Evolutionary conservation across 1,284 basidiomycete species (phyloP), one percentile per base, ranked within the genome.

Genomic region (Ustilago xerochloae): DNA sequence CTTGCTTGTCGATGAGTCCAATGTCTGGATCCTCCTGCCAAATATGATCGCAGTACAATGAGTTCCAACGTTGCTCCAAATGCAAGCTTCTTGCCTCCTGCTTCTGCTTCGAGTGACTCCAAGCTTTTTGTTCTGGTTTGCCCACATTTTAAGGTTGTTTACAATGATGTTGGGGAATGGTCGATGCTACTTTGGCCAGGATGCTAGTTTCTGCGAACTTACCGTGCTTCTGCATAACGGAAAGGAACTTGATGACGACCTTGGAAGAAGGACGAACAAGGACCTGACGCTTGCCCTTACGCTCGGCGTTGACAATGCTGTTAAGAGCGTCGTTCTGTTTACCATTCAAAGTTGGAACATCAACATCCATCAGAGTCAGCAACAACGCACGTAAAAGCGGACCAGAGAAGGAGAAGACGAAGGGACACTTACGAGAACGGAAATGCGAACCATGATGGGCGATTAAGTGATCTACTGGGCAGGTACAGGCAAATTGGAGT

Each of bases 171-270:
- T 56, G 22, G 38, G 28, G 38, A 46, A 16, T 28, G 24, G n/a
- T 30, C 43, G 38, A 32, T 24, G 41, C 41, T 51, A 28, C 38
- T 18, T 20, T 36, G 41, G 51, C 46, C n/a, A 52, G 52, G 22
- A 51, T 60, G 55, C n/a, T 20, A 36, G 15, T 20, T n/a, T 0
- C 15, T 6, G 26, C n/a, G 24, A 53, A 83, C 82, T 69, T 75
- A 84, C 82, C 82, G 70, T 84, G 82, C 75, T 82, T 83, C 72
- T 84, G 82, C 82, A 84, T 84, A 55, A 82, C 81, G 28, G 77
- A 78, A 30, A 84, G 77, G 81, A 84, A 84, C 81, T 83, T 84
- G 77, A 84, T 69, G 71, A 83, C 77, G 71, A 84, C 82, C 82
- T 83, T 84, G 63, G 81, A 82, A 46, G 79, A 81, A 56, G 82